Evolutionary conservation across 2,329 filamentous ascomycete species (phyloP).

Genomic region (Ophiocordyceps unilateralis): DNA sequence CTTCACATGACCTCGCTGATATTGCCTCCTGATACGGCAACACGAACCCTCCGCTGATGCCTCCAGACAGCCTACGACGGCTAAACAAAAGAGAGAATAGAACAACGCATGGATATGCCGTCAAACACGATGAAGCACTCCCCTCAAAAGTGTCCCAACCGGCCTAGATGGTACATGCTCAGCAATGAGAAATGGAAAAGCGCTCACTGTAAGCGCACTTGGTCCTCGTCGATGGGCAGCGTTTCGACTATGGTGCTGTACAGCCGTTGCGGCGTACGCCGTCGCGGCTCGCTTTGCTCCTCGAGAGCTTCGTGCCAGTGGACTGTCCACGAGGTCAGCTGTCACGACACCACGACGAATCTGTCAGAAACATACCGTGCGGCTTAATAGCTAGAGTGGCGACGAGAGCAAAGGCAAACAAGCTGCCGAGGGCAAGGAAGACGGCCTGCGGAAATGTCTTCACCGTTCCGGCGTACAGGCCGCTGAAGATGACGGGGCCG

Average conservation of each 20-base stretch:
- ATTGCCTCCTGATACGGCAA: too few relatives aligned
- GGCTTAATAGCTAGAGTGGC: slow-evolving; percentile 56
- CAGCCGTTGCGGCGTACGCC: slow-evolving; percentile 3
- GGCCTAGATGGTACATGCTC: neutral
- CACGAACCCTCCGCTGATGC: neutral
- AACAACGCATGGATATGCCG: neutral
- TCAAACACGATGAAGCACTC: too few relatives aligned
- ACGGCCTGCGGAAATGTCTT: slow-evolving; percentile 62
- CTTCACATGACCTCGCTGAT: too few relatives aligned
- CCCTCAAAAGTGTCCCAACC: neutral
- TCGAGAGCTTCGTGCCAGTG: slow-evolving; percentile 13
- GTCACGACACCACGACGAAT: neutral
- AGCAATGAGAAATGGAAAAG: neutral
- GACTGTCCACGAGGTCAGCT: slow-evolving; percentile 7
- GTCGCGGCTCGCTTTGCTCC: slow-evolving; percentile 11
- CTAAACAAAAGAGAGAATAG: too few relatives aligned
- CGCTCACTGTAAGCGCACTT: slow-evolving; percentile 9
- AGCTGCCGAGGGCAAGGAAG: slow-evolving; percentile 53
- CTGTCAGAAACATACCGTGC: slow-evolving; percentile 40
- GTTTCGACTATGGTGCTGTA: slow-evolving; percentile 4
- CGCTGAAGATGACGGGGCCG: slow-evolving; percentile 68
- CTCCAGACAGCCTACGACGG: neutral
- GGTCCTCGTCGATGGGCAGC: slow-evolving; percentile 10
- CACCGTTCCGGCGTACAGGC: slow-evolving; percentile 71
- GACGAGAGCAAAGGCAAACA: slow-evolving; percentile 50